Evolutionary conservation across 2,329 filamentous ascomycete genomes (phyloP).

Genomic region (Exophiala viscosa): DNA sequence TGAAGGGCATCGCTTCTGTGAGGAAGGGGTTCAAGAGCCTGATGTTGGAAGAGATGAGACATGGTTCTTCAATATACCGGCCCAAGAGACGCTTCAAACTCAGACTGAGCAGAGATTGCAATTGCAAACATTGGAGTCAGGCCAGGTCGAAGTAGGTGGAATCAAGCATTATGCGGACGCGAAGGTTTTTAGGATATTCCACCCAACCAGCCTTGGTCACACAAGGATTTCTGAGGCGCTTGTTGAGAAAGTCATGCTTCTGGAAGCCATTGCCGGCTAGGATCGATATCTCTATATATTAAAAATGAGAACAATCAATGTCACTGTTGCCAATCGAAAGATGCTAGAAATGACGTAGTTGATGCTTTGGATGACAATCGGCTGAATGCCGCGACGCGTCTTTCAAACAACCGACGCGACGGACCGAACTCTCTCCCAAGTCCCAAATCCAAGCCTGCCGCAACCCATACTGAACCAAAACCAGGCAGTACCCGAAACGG

Average conservation of each 20-base stretch:
- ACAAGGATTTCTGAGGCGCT: conserved; percentile 28
- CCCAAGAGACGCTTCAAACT: neutral
- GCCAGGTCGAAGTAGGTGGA: neutral
- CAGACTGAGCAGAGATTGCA: neutral
- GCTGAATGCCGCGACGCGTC: neutral
- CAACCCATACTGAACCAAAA: neutral
- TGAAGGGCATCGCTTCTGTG: conserved; percentile 31
- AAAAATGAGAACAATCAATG: neutral
- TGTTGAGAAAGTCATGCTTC: conserved; percentile 6
- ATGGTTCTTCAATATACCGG: conserved; percentile 31
- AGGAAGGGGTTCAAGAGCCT: conserved; percentile 25
- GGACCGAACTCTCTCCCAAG: neutral
- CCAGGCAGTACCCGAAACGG: neutral
- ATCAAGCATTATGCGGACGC: conserved; percentile 12
- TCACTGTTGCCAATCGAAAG: neutral
- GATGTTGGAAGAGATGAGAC: conserved; percentile 24
- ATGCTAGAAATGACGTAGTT: neutral
- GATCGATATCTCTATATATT: too few relatives aligned
- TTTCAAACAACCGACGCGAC: neutral
- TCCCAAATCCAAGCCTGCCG: neutral
- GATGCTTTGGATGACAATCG: neutral
- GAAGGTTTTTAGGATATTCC: conserved; percentile 24
- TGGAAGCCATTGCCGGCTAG: neutral
- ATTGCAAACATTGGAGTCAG: neutral
- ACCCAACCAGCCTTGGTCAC: conserved; percentile 30